Evolutionary conservation across 1,284 basidiomycete genomes (phyloP), one percentile per base, ranked within the genome.

Genomic region (Fistulinella cinereoalba): DNA sequence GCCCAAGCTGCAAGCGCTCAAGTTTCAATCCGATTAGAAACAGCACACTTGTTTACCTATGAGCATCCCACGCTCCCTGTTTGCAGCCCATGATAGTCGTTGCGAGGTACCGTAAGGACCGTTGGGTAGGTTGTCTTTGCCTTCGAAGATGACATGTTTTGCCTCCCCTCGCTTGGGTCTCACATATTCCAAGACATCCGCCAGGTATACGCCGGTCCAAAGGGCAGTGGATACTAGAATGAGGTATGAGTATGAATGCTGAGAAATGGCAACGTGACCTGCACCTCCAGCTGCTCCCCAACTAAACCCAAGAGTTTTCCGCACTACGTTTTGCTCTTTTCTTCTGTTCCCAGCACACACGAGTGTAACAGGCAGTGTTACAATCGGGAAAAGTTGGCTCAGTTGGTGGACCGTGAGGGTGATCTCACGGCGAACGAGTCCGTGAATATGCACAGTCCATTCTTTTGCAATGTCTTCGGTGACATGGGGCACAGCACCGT

Each of bases 301-400:
- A 40, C 66, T 73, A 56, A 83, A 83, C 8, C 77, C 81, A 2
- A 81, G 68, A n/a, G 75, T 74, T 57, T 85, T 80, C 4, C 71
- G 70, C n/a, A 85, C 74, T 44, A 82, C 68, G 56, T 86, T 86
- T 56, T 86, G 83, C 55, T 87, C 84, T 57, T 83, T 84, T 11
- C 83, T 70, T 4, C 83, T 66, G 62, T 86, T 86, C 1, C 83
- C 83, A 1, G 84, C 84, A 51, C 83, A 87, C 1, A 81, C 80
- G 15, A 87, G 60, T 0, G 84, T 86, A 32, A 85, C 72, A 4
- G 83, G 84, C 3, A 84, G 53, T 0, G 82, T 85, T 6, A 85
- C 74, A 2, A 77, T 69, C 6, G 71, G 62, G 53, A 85, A 84
- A 24, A 58, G 66, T 13, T 60, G 60, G 44, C 71, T 71, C 16